Evolutionary conservation across 306 rosid genomes (phyloP).

Genomic region (Cyamopsis tetragonoloba): DNA sequence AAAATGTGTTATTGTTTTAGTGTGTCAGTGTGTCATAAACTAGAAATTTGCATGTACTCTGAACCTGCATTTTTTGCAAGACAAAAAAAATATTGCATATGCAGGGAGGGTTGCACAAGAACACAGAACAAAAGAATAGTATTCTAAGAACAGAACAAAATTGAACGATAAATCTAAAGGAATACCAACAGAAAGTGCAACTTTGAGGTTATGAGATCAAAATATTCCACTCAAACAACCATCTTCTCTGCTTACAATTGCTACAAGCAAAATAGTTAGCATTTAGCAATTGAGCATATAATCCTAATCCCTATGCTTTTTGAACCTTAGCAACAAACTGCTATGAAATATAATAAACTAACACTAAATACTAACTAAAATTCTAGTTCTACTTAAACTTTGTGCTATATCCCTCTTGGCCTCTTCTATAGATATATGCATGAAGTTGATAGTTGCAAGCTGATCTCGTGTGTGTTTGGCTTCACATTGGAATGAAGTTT

Average conservation of each 20-base stretch:
- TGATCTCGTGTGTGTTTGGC: too few species aligned
- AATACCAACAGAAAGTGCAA: background rate
- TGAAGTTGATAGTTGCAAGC: background rate
- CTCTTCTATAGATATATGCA: constrained; percentile 16
- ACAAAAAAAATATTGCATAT: background rate
- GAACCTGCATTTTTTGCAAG: background rate
- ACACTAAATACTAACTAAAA: background rate
- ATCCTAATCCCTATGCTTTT: background rate
- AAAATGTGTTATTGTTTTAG: background rate
- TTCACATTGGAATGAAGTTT: too few species aligned
- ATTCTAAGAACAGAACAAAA: background rate
- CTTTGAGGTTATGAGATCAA: background rate
- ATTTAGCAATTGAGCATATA: background rate
- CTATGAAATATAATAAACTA: background rate
- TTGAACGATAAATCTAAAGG: background rate
- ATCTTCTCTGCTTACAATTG: background rate
- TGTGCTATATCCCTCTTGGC: background rate
- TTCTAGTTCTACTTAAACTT: background rate
- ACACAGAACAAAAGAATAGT: background rate
- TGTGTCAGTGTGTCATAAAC: background rate
- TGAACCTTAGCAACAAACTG: constrained; percentile 12
- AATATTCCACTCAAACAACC: constrained; percentile 11
- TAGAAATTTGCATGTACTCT: background rate
- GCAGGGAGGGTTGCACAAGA: background rate
- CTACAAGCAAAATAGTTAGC: constrained; percentile 8